Conservation (phyloP, 2,329 filamentous ascomycete genomes). For the Scedosporium aurantiacum region DNA sequence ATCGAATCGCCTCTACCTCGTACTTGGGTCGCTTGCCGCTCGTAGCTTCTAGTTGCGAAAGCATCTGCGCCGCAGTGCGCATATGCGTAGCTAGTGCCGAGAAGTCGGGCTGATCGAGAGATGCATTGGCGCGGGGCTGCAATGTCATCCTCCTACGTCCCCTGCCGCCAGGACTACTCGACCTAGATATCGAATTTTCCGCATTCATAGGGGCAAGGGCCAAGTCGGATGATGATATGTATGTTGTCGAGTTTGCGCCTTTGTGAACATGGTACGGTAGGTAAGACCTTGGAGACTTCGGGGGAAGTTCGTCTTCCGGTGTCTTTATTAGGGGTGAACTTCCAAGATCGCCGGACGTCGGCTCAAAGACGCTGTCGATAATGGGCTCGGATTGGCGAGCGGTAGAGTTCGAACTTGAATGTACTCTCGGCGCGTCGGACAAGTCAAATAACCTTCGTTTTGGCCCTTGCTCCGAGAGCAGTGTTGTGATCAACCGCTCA, state of each 20-base stretch:
- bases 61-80: constrained; percentile 78
- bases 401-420: constrained; percentile 15
- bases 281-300: constrained; percentile 10
- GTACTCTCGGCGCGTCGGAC: constrained; percentile 52
- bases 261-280: constrained; percentile 7
- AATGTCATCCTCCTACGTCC: constrained; percentile 48
- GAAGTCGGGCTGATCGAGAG: constrained; percentile 64
- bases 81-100: constrained; percentile 77
- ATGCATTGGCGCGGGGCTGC: constrained; percentile 39
- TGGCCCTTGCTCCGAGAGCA: constrained; percentile 46
- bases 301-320: constrained; percentile 34
- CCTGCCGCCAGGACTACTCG: constrained; percentile 49
- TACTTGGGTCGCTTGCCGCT: constrained; percentile 68
- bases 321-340: constrained; percentile 59
- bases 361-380: constrained; percentile 71
- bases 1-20: constrained; percentile 73
- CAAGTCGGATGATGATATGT: constrained; percentile 33
- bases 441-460: constrained; percentile 56
- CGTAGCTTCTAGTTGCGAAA: constrained; percentile 71
- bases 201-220: constrained; percentile 60
- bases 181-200: constrained; percentile 50
- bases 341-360: constrained; percentile 65
- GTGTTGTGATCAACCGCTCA: constrained; percentile 46
- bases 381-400: constrained; percentile 30
- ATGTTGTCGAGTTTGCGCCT: background rate